Evolutionary conservation across 2,329 filamentous ascomycete species (phyloP), one percentile per base, ranked within the genome.

Genomic region (Celoporthe dispersa): DNA sequence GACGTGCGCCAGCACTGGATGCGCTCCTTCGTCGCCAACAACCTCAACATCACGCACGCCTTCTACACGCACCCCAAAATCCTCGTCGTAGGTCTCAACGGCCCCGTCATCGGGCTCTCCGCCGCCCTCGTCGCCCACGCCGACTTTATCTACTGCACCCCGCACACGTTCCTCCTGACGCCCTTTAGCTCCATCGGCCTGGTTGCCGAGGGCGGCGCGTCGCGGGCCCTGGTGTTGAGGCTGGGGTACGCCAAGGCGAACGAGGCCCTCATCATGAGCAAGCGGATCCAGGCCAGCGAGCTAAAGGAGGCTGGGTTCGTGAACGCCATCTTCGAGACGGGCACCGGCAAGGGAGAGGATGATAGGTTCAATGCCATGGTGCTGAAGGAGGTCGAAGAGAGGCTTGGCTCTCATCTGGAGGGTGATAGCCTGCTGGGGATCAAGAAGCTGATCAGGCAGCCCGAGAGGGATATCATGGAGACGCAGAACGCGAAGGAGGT

Each of bases 11-110:
- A 79, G 66, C 84, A 88, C 74, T 90, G 89, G 83, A 87, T 97
- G 48, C 85, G 87, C 66, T 84, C 79, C 77, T 97, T 98, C 81
- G 91, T 93, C 14, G 85, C 91, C 74, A 91, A 92, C 85, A 98
- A 98, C 85, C 88, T 98, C 69, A 92, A 97, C 85, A 88, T 93
- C 76, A 96, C 94, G 2, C 91, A 93, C 76, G 91, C 94, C 75
- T 97, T 98, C 84, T 94, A 96, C 84, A 91, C 90, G 19, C 96
- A 98, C 82, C 93, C 94, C 75, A 98, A 98, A 83, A 92, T 98
- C 81, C 92, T 98, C 33, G 88, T 98, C 71, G 91, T 91, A 0
- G 96, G 93, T 0, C 90, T 98, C 74, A 98, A 98, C 82, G 96
- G 95, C 3, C 96, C 96, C 7, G 94, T 90, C 14, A 87, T 99